A percentile compares a stretch with the other conserved stretches of the same genome.
phyloP scores from a whole-genome alignment of 257 asterid species.

The Solanum pennellii region DNA sequence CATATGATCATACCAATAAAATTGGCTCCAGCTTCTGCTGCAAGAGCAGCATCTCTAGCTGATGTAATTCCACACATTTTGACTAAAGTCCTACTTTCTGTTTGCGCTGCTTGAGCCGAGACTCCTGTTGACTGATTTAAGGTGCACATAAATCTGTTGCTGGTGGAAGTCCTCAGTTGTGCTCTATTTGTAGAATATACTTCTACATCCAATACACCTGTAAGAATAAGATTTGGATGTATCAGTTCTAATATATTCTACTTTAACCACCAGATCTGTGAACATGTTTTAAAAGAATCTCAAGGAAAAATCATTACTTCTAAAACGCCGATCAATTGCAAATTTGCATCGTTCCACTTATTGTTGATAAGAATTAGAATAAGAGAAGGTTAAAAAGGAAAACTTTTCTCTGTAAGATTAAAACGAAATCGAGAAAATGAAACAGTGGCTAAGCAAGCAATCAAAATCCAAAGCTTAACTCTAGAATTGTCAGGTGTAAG shows the following conservation, averaged over 20 bases:
- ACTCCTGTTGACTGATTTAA: conserved; percentile 17
- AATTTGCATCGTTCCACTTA: neutral
- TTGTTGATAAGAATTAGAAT: neutral
- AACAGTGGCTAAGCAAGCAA: neutral
- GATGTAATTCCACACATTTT: conserved; percentile 95
- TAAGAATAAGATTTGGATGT: neutral
- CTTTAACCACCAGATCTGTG: neutral
- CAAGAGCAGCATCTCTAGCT: conserved; percentile 76
- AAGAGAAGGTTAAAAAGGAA: neutral
- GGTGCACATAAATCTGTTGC: conserved; percentile 15
- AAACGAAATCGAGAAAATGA: neutral
- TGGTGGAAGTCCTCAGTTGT: neutral
- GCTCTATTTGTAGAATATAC: conserved; percentile 4
- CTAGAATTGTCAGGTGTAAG: neutral
- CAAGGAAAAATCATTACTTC: neutral
- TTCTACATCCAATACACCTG: conserved; percentile 27
- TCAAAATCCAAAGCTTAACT: neutral
- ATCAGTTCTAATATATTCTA: neutral
- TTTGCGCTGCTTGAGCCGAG: conserved; percentile 13
- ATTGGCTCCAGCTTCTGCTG: conserved; percentile 93
- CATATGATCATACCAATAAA: conserved; percentile 88
- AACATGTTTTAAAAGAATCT: neutral
- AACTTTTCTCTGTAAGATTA: neutral
- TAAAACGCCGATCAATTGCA: neutral
- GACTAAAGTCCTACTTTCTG: conserved; percentile 43